phyloP scores from a whole-genome alignment of 2,329 filamentous ascomycete species.

The Neopestalotiopsis sp. region DNA sequence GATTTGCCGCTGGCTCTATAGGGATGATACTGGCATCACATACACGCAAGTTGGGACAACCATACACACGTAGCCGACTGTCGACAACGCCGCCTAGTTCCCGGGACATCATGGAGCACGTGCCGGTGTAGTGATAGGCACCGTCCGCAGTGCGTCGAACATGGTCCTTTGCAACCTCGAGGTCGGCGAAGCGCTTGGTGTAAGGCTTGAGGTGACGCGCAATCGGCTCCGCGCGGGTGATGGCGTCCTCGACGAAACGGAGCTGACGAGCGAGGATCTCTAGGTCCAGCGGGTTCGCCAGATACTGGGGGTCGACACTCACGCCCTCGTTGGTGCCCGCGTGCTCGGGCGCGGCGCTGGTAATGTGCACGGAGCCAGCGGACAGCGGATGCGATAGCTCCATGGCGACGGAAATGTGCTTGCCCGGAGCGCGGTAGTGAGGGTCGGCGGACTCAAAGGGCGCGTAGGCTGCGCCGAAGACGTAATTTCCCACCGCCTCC shows the following conservation, averaged over 20 bases:
- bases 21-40: conserved; percentile 5
- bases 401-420: conserved; percentile 1
- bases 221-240: conserved; percentile 6
- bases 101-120: conserved; percentile 8
- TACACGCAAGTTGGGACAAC: not conserved
- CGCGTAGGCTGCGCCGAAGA: conserved; percentile 5
- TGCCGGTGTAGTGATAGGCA: conserved; percentile 4
- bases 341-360: not conserved
- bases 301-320: conserved; percentile 2
- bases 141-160: not conserved
- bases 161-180: not conserved
- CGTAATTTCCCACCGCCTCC: conserved; percentile 10
- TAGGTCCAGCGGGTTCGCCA: conserved; percentile 18
- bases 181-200: not conserved
- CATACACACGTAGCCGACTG: not conserved
- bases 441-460: conserved; percentile 7
- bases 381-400: conserved; percentile 20
- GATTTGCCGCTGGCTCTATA: not conserved
- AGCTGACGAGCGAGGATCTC: conserved; percentile 19
- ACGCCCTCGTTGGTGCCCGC: not conserved
- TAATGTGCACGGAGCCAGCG: conserved; percentile 19
- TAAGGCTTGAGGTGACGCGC: not conserved
- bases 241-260: not conserved
- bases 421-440: not conserved
- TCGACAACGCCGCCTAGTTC: conserved; percentile 4